Percentiles rank a stretch among this genome's conserved stretches.
phyloP scores from a whole-genome alignment of 108 stramenopile genomes.

The Pseudonitzschia delicatissima region DNA sequence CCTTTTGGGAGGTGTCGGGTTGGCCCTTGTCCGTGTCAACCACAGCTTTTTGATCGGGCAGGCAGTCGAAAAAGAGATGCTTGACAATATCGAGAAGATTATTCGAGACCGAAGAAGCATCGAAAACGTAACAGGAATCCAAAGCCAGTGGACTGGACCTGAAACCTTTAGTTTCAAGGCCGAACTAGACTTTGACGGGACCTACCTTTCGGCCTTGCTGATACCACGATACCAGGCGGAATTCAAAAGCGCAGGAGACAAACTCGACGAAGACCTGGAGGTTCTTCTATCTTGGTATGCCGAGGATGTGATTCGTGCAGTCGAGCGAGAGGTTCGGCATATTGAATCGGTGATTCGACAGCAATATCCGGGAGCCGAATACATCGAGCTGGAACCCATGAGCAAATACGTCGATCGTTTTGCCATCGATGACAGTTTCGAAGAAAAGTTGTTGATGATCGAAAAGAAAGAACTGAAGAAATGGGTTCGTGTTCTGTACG shows the following conservation, averaged over 20 bases:
- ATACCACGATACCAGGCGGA: conserved; percentile 76
- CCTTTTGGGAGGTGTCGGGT: conserved; percentile 87
- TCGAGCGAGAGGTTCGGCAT: conserved; percentile 92
- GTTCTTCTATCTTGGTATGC: conserved; percentile 93
- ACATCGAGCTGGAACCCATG: conserved; percentile 98
- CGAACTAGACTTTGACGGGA: conserved; percentile 98
- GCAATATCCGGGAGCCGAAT: conserved; percentile 92
- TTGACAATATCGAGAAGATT: conserved; percentile 83
- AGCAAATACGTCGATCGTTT: conserved; percentile 74
- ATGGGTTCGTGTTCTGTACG: conserved; percentile 59
- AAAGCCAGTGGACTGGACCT: conserved; percentile 95
- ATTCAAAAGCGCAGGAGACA: conserved; percentile 48
- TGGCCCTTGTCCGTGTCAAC: conserved; percentile 83
- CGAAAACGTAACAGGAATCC: conserved; percentile 86
- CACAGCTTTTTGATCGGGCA: conserved; percentile 93
- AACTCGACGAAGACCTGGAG: conserved; percentile 76
- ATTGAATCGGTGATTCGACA: conserved; percentile 91
- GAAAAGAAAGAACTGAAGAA: conserved; percentile 67
- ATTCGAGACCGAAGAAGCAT: conserved; percentile 75
- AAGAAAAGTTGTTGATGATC: conserved; percentile 59
- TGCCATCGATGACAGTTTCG: conserved; percentile 84
- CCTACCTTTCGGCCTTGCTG: conserved; percentile 92
- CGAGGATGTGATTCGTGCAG: conserved; percentile 95
- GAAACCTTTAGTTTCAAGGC: conserved; percentile 98
- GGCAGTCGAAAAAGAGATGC: conserved; percentile 81